Base-by-base conservation (phyloP, 2,329 filamentous ascomycete genomes). In the Cadophora luteo-olivacea region DNA sequence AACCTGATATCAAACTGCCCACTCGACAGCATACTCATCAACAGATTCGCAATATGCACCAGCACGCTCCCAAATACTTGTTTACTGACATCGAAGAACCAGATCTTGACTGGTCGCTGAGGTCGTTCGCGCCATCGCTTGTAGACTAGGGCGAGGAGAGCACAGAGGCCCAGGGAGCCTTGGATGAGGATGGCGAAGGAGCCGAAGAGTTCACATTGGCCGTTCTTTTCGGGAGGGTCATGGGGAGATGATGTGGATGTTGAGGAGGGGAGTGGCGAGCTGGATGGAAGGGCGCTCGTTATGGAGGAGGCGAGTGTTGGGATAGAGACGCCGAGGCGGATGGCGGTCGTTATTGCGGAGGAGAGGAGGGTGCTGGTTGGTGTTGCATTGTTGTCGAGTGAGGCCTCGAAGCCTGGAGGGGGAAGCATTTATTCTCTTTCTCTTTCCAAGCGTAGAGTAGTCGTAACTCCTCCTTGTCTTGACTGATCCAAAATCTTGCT, bases 41-140 rank as follows among this genome's bases (percentile, higher is more conserved):
- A 89, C 64, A 99, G 86, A 78, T 99, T 99, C 74, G 94, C 92
- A 55, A 95, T 85, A 81, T 99, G 96, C 41, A 97, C 89, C 79
- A 99, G 85, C 57, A 94, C 90, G 36, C 94, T 97, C 25, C 96
- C 96, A 76, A 98, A 92, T 65, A 99, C 93, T 83, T 99, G 96
- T 84, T 99, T 99, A 38, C 93, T 97, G 29, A 90, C 96, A 78
- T 99, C 96, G 79, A 98, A 99, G 80, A 92, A 94, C 95, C 96
- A 99, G 73, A 99, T 94, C 85, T 97, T 97, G 77, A 98, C 78
- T 0, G 95, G 95, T 66, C 96, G 87, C 79, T 97, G 95, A 1
- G 96, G 95, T 67, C 92, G 87, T 81, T 99, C 96, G 72, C 92
- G 88, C 89, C 92, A 97, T 74, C 96, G 87, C 84, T 99, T 99